phyloP scores from a whole-genome alignment of 2,329 filamentous ascomycete species.

The Alternaria postmessia region DNA sequence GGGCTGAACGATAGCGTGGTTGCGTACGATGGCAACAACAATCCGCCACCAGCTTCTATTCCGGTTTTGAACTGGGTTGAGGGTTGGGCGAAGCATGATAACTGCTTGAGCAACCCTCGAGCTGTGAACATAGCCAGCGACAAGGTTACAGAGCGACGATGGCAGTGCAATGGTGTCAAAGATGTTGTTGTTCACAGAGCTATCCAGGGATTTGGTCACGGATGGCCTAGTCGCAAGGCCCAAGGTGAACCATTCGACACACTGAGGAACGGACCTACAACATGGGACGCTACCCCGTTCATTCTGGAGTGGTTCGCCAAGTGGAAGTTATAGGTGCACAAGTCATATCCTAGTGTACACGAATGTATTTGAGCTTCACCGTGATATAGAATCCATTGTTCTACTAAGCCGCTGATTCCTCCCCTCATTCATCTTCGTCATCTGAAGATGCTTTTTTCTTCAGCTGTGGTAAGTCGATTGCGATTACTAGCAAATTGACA shows the following conservation, averaged over 20 bases:
- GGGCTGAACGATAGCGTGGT: slow-evolving; percentile 32
- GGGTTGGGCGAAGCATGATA: slow-evolving; percentile 19
- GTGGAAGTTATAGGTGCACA: slow-evolving; percentile 20
- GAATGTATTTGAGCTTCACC: neutral
- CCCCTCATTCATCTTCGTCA: slow-evolving; percentile 9
- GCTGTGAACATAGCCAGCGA: slow-evolving; percentile 16
- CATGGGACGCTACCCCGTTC: slow-evolving; percentile 32
- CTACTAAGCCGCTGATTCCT: neutral
- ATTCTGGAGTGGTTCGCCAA: slow-evolving; percentile 31
- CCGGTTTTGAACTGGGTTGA: slow-evolving; percentile 25
- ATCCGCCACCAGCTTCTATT: slow-evolving; percentile 23
- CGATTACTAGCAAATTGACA: slow-evolving; percentile 59
- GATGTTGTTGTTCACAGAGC: slow-evolving; percentile 25
- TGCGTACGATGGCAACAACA: slow-evolving; percentile 33
- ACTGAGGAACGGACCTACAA: slow-evolving; percentile 26
- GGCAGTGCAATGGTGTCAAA: slow-evolving; percentile 24
- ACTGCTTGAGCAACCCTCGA: slow-evolving; percentile 7
- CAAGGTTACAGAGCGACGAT: slow-evolving; percentile 20
- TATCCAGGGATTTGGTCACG: slow-evolving; percentile 34
- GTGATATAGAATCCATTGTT: neutral
- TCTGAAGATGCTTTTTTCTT: slow-evolving; percentile 26
- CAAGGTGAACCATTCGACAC: slow-evolving; percentile 32
- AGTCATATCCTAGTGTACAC: neutral
- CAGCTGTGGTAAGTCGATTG: slow-evolving; percentile 62
- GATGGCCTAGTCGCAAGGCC: slow-evolving; percentile 28